These are phyloP conservation scores for Clarireedia homoeocarpa DNA, from an alignment of 2,329 filamentous ascomycete species.

Conservation along the genomic window DNA sequence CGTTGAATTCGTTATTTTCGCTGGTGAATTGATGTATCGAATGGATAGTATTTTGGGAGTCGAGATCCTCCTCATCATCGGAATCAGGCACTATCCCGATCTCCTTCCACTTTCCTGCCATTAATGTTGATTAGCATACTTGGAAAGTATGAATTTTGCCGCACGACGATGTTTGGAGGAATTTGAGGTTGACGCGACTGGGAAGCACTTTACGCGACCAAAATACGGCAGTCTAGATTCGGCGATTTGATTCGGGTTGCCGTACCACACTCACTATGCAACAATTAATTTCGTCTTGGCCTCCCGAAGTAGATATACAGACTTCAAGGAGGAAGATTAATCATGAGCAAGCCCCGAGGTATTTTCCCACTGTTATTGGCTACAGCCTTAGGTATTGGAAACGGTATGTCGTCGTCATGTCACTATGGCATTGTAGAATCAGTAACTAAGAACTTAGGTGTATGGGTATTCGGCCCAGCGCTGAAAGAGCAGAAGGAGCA, in stretches of 20 bases:
- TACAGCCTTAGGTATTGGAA: slow-evolving; percentile 24
- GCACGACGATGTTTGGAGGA: background rate
- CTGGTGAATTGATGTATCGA: slow-evolving; percentile 1
- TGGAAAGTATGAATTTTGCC: slow-evolving; percentile 1
- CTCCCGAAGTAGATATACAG: background rate
- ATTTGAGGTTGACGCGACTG: slow-evolving; percentile 9
- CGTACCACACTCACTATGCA: too few relatives aligned
- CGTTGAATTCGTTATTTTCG: slow-evolving; percentile 2
- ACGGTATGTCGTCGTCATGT: slow-evolving; percentile 18
- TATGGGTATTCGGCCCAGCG: slow-evolving; percentile 27
- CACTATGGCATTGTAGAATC: background rate
- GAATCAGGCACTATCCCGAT: slow-evolving; percentile 30
- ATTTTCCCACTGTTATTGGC: slow-evolving; percentile 24
- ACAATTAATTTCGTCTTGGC: background rate
- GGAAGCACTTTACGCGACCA: slow-evolving; percentile 7
- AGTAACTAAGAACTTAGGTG: slow-evolving; percentile 13
- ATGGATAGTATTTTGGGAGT: slow-evolving; percentile 16
- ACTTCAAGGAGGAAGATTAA: background rate
- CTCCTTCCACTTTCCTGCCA: slow-evolving; percentile 30
- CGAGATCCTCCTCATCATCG: slow-evolving; percentile 28
- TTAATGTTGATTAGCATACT: slow-evolving; percentile 21
- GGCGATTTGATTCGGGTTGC: too few relatives aligned
- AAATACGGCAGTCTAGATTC: background rate
- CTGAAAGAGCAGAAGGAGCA: slow-evolving; percentile 23
- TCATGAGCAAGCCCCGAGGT: slow-evolving; percentile 25